Percentiles rank a stretch among this genome's conserved stretches.
Evolutionary conservation across 345 rosid genomes (phyloP).

Genomic region (Eutrema yunnanense): DNA sequence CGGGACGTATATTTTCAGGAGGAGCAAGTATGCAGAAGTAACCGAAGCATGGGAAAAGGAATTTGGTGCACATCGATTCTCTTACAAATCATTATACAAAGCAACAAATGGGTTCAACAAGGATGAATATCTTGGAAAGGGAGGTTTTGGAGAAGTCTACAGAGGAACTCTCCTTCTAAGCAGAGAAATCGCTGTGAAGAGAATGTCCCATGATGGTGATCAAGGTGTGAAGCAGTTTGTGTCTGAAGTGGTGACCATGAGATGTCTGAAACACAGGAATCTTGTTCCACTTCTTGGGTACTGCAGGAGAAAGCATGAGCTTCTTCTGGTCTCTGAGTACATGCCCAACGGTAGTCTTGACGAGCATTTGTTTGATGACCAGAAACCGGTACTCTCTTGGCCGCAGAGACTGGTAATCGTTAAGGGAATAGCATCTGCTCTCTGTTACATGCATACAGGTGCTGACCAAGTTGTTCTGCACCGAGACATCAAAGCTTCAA

Average conservation of each 20-base stretch:
- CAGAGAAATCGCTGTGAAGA: constrained; percentile 51
- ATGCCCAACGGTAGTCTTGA: constrained; percentile 57
- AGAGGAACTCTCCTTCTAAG: constrained; percentile 37
- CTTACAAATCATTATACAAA: constrained; percentile 42
- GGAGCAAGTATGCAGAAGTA: constrained; percentile 42
- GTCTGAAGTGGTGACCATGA: constrained; percentile 36
- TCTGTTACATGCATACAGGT: constrained; percentile 42
- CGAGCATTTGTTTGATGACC: constrained; percentile 25
- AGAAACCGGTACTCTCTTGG: constrained; percentile 32
- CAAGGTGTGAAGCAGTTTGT: constrained; percentile 50
- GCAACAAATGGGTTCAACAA: constrained; percentile 58
- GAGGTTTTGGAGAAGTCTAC: constrained; percentile 64
- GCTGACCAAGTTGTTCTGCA: constrained; percentile 49
- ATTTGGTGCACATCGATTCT: constrained; percentile 45
- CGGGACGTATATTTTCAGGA: constrained; percentile 17
- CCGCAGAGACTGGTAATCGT: constrained; percentile 32
- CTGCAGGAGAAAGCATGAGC: constrained; percentile 43
- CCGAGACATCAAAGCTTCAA: constrained; percentile 48
- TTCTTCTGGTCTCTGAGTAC: constrained; percentile 46
- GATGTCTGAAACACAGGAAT: constrained; percentile 42
- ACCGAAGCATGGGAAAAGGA: constrained; percentile 55
- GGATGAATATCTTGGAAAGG: constrained; percentile 41
- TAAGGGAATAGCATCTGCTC: constrained; percentile 37
- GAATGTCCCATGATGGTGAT: constrained; percentile 36
- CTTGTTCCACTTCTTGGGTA: constrained; percentile 48